Conservation (phyloP, 768 basidiomycete species). For the Pisolithus microcarpus region DNA sequence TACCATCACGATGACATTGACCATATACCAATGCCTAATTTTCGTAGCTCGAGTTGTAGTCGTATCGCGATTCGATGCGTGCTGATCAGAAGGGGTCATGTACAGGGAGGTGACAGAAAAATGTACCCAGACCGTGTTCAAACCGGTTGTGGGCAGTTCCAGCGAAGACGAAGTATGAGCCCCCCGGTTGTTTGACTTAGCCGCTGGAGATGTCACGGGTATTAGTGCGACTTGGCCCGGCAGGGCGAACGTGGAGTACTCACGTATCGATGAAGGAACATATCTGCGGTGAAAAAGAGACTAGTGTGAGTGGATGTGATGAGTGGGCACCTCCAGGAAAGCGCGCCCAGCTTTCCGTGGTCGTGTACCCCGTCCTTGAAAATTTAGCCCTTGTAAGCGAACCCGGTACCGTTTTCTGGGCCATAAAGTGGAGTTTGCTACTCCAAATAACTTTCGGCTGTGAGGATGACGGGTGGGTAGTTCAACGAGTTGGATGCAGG, state of each 20-base stretch:
- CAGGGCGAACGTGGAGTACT: background rate
- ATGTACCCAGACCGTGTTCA: conserved; percentile 72
- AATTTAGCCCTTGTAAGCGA: background rate
- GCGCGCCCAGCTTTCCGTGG: conserved; percentile 25
- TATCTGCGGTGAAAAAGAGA: conserved; percentile 29
- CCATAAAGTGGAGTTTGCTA: no score
- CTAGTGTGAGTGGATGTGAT: conserved; percentile 1
- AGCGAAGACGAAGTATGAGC: conserved; percentile 68
- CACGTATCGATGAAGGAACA: conserved; percentile 66
- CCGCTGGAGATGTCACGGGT: conserved; percentile 56
- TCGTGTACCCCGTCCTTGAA: conserved; percentile 39
- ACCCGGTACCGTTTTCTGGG: no score
- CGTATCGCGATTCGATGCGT: no score
- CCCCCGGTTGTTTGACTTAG: conserved; percentile 78
- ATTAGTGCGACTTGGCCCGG: no score
- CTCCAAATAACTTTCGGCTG: no score
- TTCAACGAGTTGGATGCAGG: no score
- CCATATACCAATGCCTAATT: no score
- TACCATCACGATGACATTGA: no score
- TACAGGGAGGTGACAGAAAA: conserved; percentile 2
- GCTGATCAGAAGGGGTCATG: background rate
- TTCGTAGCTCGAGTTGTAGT: no score
- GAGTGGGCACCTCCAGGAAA: background rate
- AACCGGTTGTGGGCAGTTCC: conserved; percentile 77
- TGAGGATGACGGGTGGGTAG: no score